Base-by-base conservation (phyloP, 1,284 basidiomycete species). In the Puccinia novopanici region DNA sequence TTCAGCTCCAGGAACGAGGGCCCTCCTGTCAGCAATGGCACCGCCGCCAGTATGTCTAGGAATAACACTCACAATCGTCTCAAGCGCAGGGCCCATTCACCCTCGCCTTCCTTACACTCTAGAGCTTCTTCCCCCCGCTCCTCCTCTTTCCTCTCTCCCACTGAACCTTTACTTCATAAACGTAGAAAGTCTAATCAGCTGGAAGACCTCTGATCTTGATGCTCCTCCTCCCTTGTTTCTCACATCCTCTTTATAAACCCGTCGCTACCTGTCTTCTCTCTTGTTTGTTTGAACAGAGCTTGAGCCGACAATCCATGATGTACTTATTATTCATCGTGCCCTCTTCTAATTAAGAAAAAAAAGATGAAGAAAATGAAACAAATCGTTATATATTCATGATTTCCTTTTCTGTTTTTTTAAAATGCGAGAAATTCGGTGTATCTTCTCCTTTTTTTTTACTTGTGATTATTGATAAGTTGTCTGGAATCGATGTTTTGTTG, bases 131-230 rank as follows among this genome's bases (percentile, higher is more conserved):
- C 63, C 42, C 63, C 63, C 40, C 63, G 42, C 22, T 67, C 63
- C 9, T 48, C 63, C 27, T 67, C 63, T 67, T 67, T 67, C n/a
- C 63, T 67, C 48, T 67, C 63, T 24, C 63, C 63, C 24, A 67
- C 40, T 27, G 63, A 67, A 45, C 42, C 63, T 27, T 48, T 48
- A 15, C 42, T 24, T 27, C 63, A 67, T 13, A 67, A 67, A 48
- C 63, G 63, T 67, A 45, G 63, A 67, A 22, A 40, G 6, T 67
- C 63, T 27, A 67, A 67, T 67, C 63, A 67, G 15, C 19, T 67
- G 10, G 63, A 67, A 45, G 63, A 48, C 15, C n/a, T 15, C n/a
- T 67, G 63, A 67, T 34, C 34, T 34, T 34, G 1, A 34, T 34
- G 34, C 34, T 34, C 48, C n/a, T 55, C 2, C n/a, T n/a, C n/a